Conservation (phyloP, 768 basidiomycete species). For the Termitomyces sp. region DNA sequence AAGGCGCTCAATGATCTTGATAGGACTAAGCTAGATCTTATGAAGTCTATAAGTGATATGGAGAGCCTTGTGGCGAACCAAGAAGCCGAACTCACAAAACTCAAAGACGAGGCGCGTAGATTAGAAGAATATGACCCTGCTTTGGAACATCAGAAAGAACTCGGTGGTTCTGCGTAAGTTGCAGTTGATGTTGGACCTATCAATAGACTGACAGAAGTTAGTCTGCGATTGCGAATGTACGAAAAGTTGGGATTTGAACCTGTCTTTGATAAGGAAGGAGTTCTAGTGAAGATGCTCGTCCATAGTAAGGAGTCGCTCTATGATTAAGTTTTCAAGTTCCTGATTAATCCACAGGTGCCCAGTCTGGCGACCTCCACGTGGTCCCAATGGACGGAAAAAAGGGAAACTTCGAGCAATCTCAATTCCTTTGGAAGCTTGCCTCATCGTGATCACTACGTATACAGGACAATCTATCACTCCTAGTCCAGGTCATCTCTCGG, state of each 20-base stretch:
- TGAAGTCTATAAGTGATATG: slow-evolving; percentile 70
- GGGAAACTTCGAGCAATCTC: slow-evolving; percentile 32
- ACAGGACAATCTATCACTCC: background rate
- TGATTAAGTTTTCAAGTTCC: background rate
- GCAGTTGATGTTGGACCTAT: background rate
- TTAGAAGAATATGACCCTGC: slow-evolving; percentile 72
- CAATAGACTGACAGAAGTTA: slow-evolving; percentile 19
- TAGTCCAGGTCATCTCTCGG: background rate
- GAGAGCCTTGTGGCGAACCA: slow-evolving; percentile 61
- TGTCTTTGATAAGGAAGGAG: slow-evolving; percentile 47
- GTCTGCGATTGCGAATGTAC: slow-evolving; percentile 64
- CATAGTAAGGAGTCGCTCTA: slow-evolving; percentile 35
- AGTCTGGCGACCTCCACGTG: slow-evolving; percentile 41
- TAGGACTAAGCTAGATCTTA: slow-evolving; percentile 53
- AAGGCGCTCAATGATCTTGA: slow-evolving; percentile 63
- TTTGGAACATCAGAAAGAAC: slow-evolving; percentile 60
- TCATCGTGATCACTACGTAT: slow-evolving; percentile 25
- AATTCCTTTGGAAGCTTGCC: slow-evolving; percentile 41
- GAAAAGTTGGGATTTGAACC: slow-evolving; percentile 72
- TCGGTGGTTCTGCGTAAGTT: slow-evolving; percentile 66
- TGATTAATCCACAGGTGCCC: slow-evolving; percentile 32
- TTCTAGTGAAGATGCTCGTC: slow-evolving; percentile 58
- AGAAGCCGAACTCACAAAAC: slow-evolving; percentile 62
- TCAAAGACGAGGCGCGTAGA: slow-evolving; percentile 58
- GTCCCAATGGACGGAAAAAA: slow-evolving; percentile 31